Base-by-base conservation (phyloP, 345 rosid genomes). In the Eucalyptus cladocalyx region DNA sequence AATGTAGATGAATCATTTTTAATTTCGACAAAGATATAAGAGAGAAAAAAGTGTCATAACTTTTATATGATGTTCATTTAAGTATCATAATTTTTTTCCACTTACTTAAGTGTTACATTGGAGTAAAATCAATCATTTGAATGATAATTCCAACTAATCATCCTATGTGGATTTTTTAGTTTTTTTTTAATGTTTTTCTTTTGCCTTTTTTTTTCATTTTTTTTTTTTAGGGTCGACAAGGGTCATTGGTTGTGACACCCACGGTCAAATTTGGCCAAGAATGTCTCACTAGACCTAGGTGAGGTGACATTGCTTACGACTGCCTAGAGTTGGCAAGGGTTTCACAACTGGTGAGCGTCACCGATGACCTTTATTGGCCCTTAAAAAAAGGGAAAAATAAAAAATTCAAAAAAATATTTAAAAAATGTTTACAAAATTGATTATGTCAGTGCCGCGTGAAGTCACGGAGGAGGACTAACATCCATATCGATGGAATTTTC, bases 381-480 rank as follows among this genome's bases (percentile, higher is more conserved):
- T 19, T 1, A 19, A 19, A 53, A 18, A 19, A 53, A 2, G 56
- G 56, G 5, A 1, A 53, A 53, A 19, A 7, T 1, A 18, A 18
- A 53, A 7, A 18, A 2, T 53, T 0, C 9, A 53, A 53, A 51
- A 51, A 53, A 19, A 7, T 1, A 7, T 53, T 53, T 19, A 0
- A 53, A 53, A 53, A 19, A 53, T 53, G 58, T 53, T 53, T 51
- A 18, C 21, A 53, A 53, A 19, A 7, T 53, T 53, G 58, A 53
- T 8, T 21, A 26, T 1, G 0, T 2, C 0, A 53, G 1, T 1
- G 1, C 26, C 5, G 0, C 2, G 0, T 0, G 2, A 53, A 53
- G 0, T 53, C 58, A 21, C 1, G 1, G 3, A 53, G 5, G 2
- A 53, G 11, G 11, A 19, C 2, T 53, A 53, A 1, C 2, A 3